These are phyloP conservation scores for Atalantia buxifolia DNA, from an alignment of 345 rosid species.

Conservation along the genomic window DNA sequence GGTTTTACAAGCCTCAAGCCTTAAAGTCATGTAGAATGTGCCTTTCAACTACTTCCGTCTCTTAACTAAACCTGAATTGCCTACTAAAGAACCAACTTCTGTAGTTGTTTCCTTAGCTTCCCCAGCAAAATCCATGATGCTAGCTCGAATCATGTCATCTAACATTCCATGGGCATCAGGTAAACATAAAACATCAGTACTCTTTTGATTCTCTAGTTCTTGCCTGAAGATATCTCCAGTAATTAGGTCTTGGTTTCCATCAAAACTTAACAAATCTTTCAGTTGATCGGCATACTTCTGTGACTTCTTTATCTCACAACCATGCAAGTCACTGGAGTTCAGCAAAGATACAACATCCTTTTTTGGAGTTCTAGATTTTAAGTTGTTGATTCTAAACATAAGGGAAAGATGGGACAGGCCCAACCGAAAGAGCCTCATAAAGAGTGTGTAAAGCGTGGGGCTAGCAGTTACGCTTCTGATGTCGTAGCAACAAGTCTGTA, in stretches of 20 bases:
- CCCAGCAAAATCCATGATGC: slow-evolving; percentile 22
- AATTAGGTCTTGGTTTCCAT: slow-evolving; percentile 11
- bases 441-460: slow-evolving; percentile 24
- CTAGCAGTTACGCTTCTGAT: slow-evolving; percentile 55
- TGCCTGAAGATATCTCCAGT: slow-evolving; percentile 1
- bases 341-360: slow-evolving; percentile 29
- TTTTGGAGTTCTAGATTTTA: slow-evolving; percentile 19
- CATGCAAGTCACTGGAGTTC: slow-evolving; percentile 29
- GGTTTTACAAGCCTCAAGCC: not conserved
- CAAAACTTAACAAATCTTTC: slow-evolving; percentile 33
- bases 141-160: slow-evolving; percentile 34
- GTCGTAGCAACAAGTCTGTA: slow-evolving; percentile 53
- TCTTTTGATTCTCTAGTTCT: slow-evolving; percentile 4
- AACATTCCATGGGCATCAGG: slow-evolving; percentile 10
- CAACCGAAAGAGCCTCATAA: slow-evolving; percentile 41
- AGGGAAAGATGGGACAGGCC: slow-evolving; percentile 54
- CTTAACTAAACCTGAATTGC: slow-evolving; percentile 29
- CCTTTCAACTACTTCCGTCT: slow-evolving; percentile 23
- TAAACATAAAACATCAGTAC: not conserved
- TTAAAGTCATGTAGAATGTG: not conserved
- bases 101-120: slow-evolving; percentile 15
- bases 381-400: slow-evolving; percentile 37
- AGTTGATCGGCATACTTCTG: slow-evolving; percentile 18
- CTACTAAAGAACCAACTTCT: not conserved
- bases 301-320: slow-evolving; percentile 14